Conservation (phyloP, 306 rosid species). For the Vicia faba region DNA sequence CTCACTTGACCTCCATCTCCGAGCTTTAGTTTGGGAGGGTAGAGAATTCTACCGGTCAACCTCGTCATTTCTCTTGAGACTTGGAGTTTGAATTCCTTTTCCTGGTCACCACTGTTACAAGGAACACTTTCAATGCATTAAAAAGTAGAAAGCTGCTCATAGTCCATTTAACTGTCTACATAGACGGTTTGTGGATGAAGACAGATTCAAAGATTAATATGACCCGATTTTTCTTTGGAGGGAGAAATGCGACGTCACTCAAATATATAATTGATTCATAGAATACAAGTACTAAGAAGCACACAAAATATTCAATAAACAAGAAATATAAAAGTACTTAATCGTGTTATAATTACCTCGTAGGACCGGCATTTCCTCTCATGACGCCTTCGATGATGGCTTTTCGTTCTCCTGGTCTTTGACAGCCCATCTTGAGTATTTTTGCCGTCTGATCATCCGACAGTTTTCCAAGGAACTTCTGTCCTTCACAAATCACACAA, state of each 20-base stretch:
- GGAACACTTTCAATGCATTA: constrained; percentile 34
- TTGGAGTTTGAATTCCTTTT: constrained; percentile 78
- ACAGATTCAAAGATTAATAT: too few species aligned
- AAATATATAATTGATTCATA: constrained; percentile 27
- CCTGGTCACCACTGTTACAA: constrained; percentile 73
- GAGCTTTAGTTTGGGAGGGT: constrained; percentile 92
- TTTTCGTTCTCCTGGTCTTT: constrained; percentile 85
- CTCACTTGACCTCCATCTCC: constrained; percentile 87
- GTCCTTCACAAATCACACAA: constrained; percentile 95
- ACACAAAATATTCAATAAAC: too few species aligned
- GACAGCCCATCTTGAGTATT: constrained; percentile 98
- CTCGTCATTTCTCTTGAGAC: constrained; percentile 87
- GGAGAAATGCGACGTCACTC: too few species aligned
- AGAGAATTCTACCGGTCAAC: constrained; percentile 84
- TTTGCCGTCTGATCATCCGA: constrained; percentile 94
- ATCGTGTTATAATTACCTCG: constrained; percentile 56
- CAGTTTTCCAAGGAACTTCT: constrained; percentile 88
- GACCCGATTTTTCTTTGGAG: too few species aligned
- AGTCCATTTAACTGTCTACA: not conserved
- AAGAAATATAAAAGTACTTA: constrained; percentile 3
- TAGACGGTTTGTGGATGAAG: not conserved
- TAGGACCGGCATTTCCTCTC: constrained; percentile 82
- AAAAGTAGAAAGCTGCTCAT: not conserved
- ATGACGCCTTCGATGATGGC: constrained; percentile 81
- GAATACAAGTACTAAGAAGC: constrained; percentile 26